Base-by-base conservation (phyloP, 305 asterid species). In the Fraxinus greggii region DNA sequence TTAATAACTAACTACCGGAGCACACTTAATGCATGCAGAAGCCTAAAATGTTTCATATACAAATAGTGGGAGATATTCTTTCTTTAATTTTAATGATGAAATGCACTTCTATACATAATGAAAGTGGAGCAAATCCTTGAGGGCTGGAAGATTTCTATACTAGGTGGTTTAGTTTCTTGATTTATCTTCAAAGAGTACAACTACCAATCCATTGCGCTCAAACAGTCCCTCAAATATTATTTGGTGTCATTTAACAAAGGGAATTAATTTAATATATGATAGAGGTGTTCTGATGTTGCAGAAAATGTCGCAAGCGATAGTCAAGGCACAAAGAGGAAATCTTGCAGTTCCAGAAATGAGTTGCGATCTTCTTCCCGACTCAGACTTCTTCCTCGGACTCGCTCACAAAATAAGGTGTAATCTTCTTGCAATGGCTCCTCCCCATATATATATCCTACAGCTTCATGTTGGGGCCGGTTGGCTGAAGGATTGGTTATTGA, bases 321-420 rank as follows among this genome's bases (percentile, higher is more conserved):
- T 42, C 29, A 7, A 33, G 36, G 56, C 83, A 78, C 23, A 10
- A 83, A 72, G 78, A 70, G 77, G 76, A 81, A 38, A 28, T 81
- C 78, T 7, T 79, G 59, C 40, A 67, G 23, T 78, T 79, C 85
- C 51, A 81, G 63, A 56, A 83, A 72, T 59, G 83, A 79, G 48
- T 83, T 81, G 3, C 83, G 77, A 32, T 65, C 33, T 81, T 86
- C 75, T 31, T 42, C 75, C 75, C 81, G 83, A 76, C 88, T 81
- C 80, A 83, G 61, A 59, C 33, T 7, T 72, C 85, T 76, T 35
- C 80, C 80, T 5, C 83, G 72, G 13, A 84, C 86, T 78, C 86
- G 75, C 61, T 84, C 84, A 28, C 88, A 88, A 32, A 73, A 10
- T 21, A 86, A 81, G 78, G 86, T 79, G 65, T 86, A 83, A 77